phyloP scores from a whole-genome alignment of 2,329 filamentous ascomycete species.

The Lasiodiplodia gonubiensis region DNA sequence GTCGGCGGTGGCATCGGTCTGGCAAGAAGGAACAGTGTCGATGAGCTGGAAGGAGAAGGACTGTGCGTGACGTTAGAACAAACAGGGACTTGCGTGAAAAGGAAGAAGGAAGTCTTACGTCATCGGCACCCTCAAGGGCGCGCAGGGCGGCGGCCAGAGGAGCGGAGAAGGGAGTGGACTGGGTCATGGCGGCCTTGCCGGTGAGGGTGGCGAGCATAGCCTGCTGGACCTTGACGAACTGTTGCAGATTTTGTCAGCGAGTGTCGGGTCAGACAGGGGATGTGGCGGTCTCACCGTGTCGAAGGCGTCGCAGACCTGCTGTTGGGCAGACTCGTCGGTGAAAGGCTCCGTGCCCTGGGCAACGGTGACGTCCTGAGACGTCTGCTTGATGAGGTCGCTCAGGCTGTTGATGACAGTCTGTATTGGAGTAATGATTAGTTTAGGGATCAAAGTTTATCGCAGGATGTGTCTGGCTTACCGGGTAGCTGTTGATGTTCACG shows the following conservation, averaged over 20 bases:
- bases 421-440: background rate
- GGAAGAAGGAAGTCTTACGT: background rate
- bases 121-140: background rate
- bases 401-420: background rate
- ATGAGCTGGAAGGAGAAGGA: background rate
- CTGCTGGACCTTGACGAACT: background rate
- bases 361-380: background rate
- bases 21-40: background rate
- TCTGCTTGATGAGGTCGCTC: background rate
- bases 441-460: no score
- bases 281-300: background rate
- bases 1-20: background rate
- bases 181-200: background rate
- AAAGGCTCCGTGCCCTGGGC: background rate
- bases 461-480: no score
- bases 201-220: background rate
- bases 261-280: no score
- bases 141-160: background rate
- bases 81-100: no score
- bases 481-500: no score
- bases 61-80: background rate
- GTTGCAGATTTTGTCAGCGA: background rate
- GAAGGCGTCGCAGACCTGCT: background rate
- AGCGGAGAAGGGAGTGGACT: no score
- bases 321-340: background rate